Evolutionary conservation across 2,329 filamentous ascomycete genomes (phyloP).

Genomic region (Colletotrichum musicola): DNA sequence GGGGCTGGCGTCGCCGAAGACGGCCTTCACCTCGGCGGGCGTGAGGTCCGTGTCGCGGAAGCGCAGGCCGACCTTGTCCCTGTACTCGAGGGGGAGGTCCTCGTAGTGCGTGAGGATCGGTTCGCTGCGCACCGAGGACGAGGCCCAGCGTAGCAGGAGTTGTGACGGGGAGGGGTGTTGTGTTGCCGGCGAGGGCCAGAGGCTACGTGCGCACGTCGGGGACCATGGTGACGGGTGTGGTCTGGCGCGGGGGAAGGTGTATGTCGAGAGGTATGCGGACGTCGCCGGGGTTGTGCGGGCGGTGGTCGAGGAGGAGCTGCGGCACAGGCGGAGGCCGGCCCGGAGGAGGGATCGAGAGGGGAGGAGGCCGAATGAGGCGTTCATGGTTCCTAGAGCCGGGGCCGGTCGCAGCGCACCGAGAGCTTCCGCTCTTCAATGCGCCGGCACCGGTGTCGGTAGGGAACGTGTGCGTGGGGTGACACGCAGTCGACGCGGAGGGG

Average conservation of each 20-base stretch:
- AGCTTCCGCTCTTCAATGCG: slow-evolving; percentile 35
- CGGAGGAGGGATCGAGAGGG: slow-evolving; percentile 33
- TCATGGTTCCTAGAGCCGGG: slow-evolving; percentile 35
- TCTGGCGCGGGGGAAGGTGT: not conserved
- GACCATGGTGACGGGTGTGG: slow-evolving; percentile 28
- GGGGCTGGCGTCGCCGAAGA: slow-evolving; percentile 67
- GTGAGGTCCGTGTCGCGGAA: slow-evolving; percentile 66
- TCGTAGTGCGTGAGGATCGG: slow-evolving; percentile 65
- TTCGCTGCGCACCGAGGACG: slow-evolving; percentile 31
- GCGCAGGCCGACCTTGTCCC: slow-evolving; percentile 65
- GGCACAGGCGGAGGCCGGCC: slow-evolving; percentile 32
- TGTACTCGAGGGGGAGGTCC: slow-evolving; percentile 69
- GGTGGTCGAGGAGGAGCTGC: not conserved
- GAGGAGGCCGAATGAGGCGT: slow-evolving; percentile 35
- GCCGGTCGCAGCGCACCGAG: slow-evolving; percentile 29
- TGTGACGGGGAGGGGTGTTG: not conserved
- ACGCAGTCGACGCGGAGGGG: too few species aligned
- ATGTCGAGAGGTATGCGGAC: slow-evolving; percentile 26
- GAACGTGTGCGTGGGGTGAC: not conserved
- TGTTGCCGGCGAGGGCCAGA: slow-evolving; percentile 26
- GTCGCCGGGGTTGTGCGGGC: not conserved
- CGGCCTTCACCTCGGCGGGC: slow-evolving; percentile 56
- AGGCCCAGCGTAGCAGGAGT: not conserved
- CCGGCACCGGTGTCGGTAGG: not conserved
- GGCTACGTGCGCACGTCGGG: slow-evolving; percentile 1